These are phyloP conservation scores for Nemania abortiva DNA, from an alignment of 2,329 filamentous ascomycete genomes.

Conservation along the genomic window DNA sequence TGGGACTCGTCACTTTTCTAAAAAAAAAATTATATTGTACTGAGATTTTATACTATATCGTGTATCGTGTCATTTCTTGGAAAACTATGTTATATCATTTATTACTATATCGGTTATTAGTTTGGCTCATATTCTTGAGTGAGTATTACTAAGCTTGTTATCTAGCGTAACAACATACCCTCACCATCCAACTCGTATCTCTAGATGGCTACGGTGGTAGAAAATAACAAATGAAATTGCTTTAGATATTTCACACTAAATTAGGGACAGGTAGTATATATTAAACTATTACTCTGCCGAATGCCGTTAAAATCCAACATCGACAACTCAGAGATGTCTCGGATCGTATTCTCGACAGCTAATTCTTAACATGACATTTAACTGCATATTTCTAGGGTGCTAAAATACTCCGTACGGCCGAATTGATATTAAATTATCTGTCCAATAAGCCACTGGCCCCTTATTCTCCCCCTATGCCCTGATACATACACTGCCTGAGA, in stretches of 20 bases:
- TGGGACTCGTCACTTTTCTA: too few species aligned
- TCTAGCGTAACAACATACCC: too few species aligned
- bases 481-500: constrained; percentile 4
- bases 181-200: too few species aligned
- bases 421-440: neutral
- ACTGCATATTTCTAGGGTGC: neutral
- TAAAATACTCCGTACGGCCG: neutral
- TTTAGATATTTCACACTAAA: neutral
- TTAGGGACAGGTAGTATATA: neutral
- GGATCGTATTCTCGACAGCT: neutral
- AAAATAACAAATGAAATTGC: neutral
- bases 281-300: neutral
- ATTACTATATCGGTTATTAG: too few species aligned
- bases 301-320: neutral
- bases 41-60: too few species aligned
- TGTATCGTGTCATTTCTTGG: too few species aligned
- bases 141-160: too few species aligned
- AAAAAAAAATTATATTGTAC: too few species aligned
- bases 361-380: too few species aligned
- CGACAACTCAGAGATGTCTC: constrained; percentile 25
- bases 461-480: constrained; percentile 6
- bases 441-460: neutral
- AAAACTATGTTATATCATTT: too few species aligned
- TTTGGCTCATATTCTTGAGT: too few species aligned
- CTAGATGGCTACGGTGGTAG: neutral